Base-by-base conservation (phyloP, 2,329 filamentous ascomycete species). In the Aspergillus arachidicola region DNA sequence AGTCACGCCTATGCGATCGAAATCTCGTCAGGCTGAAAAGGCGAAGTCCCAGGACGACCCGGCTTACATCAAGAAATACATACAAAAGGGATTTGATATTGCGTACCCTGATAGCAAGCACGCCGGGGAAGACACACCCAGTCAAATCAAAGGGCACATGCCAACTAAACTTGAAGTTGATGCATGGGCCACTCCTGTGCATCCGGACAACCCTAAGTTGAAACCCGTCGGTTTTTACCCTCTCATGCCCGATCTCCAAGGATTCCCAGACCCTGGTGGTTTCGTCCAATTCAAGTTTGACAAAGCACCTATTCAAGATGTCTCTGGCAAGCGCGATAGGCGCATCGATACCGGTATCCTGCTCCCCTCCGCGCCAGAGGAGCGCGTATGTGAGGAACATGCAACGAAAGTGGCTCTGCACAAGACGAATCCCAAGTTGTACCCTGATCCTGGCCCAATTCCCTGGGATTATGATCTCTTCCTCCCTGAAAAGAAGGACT, bases 61-160 rank as follows among this genome's bases (percentile, higher is more conserved):
- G 0, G 79, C 83, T 61, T 85, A 88, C 69, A 85, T 89, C 70
- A 82, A 87, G 68, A 83, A 86, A 66, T 83, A 86, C 66, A 84
- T 89, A 57, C 76, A 85, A 63, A 89, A 89, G 71, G 86, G 86
- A 61, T 90, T 89, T 73, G 86, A 89, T 72, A 80, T 89, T 60
- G 87, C 87, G 14, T 87, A 89, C 70, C 87, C 87, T 1, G 74
- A 82, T 58, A 87, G 87, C 71, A 85, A 84, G 59, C 85, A 87
- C 75, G 82, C 75, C 43, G 85, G 85, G n/a, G 82, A 84, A 45
- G 86, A 88, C 70, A 83, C 81, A 23, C 75, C 78, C 2, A 81
- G 80, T 43, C 82, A 80, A 26, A 78, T 88, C 36, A 82, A 84
- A 53, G 85, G 85, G 41, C 83, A 86, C 51, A 79, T 83, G 26